phyloP scores from a whole-genome alignment of 768 basidiomycete species.

The Leccinellum rugosiceps region DNA sequence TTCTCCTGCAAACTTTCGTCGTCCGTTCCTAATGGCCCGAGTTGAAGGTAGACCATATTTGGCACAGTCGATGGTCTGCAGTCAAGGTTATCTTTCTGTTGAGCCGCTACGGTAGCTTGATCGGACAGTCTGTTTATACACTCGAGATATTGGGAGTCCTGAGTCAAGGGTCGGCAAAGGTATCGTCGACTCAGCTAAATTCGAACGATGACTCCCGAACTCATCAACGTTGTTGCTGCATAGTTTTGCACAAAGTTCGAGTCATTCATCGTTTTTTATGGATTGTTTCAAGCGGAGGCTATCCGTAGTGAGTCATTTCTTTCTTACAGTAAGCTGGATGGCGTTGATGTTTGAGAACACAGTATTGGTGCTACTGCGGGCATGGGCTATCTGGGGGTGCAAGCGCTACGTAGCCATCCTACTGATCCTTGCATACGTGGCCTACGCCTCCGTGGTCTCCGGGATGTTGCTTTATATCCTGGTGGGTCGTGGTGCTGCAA shows the following conservation, averaged over 20 bases:
- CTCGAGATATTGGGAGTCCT: slow-evolving; percentile 15
- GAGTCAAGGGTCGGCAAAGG: slow-evolving; percentile 9
- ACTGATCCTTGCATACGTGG: not conserved
- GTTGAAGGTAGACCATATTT: not conserved
- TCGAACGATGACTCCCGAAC: not conserved
- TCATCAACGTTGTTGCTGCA: not conserved
- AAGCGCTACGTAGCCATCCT: not conserved
- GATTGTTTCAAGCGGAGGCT: not conserved
- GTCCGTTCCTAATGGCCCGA: not conserved
- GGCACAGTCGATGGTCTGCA: slow-evolving; percentile 1
- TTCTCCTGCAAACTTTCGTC: not conserved
- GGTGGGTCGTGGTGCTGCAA: not conserved
- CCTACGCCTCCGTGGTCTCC: not conserved
- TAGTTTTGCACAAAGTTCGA: not conserved
- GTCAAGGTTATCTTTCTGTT: slow-evolving; percentile 13
- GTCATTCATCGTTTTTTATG: not conserved
- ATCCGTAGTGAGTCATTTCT: not conserved
- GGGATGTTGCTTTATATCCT: not conserved
- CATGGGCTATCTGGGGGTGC: not conserved
- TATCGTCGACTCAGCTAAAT: not conserved
- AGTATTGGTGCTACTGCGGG: not conserved
- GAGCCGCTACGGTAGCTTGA: slow-evolving; percentile 13
- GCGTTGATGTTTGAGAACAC: not conserved
- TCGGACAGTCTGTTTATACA: slow-evolving; percentile 2
- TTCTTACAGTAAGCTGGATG: not conserved